Conservation (phyloP, 164 flowering plant species). For the Vitis rotundifolia region DNA sequence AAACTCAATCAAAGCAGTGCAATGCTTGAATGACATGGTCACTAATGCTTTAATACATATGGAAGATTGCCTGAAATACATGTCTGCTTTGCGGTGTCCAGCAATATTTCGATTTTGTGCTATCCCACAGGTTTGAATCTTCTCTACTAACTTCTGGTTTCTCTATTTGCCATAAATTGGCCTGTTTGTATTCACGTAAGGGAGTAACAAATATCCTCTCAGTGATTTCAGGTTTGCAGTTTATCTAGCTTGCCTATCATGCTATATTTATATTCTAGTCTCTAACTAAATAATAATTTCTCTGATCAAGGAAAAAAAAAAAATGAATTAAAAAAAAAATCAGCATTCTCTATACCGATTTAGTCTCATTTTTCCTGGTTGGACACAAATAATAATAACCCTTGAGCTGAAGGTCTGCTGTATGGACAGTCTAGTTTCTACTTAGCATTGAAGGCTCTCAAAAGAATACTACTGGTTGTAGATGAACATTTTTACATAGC, state of each 20-base stretch:
- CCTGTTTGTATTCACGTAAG: not conserved
- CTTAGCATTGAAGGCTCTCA: not conserved
- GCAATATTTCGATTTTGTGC: conserved; percentile 84
- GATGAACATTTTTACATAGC: not conserved
- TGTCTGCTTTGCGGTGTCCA: conserved; percentile 67
- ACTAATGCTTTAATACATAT: conserved; percentile 81
- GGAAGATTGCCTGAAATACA: conserved; percentile 81
- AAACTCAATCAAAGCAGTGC: conserved; percentile 82
- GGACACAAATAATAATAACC: too few species aligned
- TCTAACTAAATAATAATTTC: too few species aligned
- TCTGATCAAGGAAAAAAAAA: not conserved
- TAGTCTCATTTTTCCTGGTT: too few species aligned
- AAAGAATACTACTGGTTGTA: not conserved
- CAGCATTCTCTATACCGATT: too few species aligned
- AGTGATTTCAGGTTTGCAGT: too few species aligned
- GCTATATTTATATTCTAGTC: too few species aligned
- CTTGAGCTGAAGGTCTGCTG: not conserved
- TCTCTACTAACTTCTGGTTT: not conserved
- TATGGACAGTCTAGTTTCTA: not conserved
- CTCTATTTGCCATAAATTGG: too few species aligned
- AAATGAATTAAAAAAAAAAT: not conserved
- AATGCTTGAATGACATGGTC: conserved; percentile 95
- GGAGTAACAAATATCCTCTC: not conserved
- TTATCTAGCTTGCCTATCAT: too few species aligned
- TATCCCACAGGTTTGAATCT: conserved; percentile 76